These are phyloP conservation scores for Mycena galopus DNA, from an alignment of 768 basidiomycete species.

Conservation along the genomic window DNA sequence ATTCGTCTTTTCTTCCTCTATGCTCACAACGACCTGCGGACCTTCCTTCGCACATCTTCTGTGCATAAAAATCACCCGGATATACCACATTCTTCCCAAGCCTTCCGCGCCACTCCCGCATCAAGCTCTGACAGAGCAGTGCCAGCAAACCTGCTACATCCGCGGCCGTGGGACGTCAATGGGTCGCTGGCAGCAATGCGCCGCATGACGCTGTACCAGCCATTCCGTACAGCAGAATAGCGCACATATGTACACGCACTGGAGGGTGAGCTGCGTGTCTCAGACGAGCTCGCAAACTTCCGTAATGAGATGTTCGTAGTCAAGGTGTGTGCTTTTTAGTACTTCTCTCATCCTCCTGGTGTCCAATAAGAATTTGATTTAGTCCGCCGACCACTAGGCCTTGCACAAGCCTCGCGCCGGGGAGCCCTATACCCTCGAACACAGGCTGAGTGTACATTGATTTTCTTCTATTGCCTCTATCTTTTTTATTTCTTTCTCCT, in stretches of 20 bases:
- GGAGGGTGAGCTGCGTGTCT: no score
- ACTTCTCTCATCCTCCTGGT: conserved; percentile 2
- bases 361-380: no score
- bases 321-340: conserved; percentile 4
- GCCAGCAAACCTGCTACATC: neutral
- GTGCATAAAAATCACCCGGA: neutral
- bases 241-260: neutral
- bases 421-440: neutral
- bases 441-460: neutral
- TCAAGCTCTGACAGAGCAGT: conserved; percentile 2
- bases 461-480: conserved; percentile 1
- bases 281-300: neutral
- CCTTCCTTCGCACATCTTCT: neutral
- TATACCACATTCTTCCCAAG: neutral
- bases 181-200: neutral
- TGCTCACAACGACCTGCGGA: no score
- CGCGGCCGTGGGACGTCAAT: conserved; percentile 1
- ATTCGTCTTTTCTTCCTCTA: no score
- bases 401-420: neutral
- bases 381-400: neutral
- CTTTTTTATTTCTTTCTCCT: conserved; percentile 6
- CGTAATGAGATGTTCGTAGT: neutral
- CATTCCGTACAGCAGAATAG: no score
- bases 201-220: neutral
- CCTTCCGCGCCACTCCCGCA: conserved; percentile 3